Evolutionary conservation across 225 moss, liverwort and hornwort species (phyloP).

Genomic region (Marchantia paleacea): DNA sequence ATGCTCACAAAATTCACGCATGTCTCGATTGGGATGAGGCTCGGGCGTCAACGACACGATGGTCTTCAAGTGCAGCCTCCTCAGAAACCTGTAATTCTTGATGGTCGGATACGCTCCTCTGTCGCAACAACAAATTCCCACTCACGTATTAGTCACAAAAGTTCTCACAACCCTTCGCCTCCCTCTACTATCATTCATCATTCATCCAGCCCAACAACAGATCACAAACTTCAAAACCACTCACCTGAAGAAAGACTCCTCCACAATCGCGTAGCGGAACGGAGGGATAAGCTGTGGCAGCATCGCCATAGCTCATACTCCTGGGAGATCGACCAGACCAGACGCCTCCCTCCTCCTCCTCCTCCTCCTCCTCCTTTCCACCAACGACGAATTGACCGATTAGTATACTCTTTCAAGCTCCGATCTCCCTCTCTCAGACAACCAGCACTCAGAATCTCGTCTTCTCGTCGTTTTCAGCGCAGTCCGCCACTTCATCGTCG

Average conservation of each 20-base stretch:
- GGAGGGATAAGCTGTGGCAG: constrained; percentile 93
- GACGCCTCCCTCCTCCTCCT: no score
- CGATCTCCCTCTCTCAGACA: no score
- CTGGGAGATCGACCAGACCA: no score
- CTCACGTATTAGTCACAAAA: not conserved
- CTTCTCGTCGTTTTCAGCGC: no score
- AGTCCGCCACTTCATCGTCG: no score
- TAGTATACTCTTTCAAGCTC: no score
- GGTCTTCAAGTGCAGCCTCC: constrained; percentile 78
- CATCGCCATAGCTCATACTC: constrained; percentile 57
- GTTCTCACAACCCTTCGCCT: not conserved
- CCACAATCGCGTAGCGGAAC: constrained; percentile 90
- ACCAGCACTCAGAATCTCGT: no score
- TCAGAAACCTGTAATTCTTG: constrained; percentile 86
- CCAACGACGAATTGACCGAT: no score
- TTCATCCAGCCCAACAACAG: not conserved
- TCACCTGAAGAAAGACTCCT: constrained; percentile 73
- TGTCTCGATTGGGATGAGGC: constrained; percentile 85
- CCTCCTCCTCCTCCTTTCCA: no score
- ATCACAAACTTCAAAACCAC: not conserved
- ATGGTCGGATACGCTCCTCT: constrained; percentile 92
- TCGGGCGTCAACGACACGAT: constrained; percentile 89
- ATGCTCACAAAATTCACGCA: constrained; percentile 86
- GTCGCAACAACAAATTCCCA: not conserved
- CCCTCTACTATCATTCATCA: not conserved